These are phyloP conservation scores for Tuber umbilicatum DNA, from an alignment of 495 filamentous ascomycete genomes.

Conservation along the genomic window DNA sequence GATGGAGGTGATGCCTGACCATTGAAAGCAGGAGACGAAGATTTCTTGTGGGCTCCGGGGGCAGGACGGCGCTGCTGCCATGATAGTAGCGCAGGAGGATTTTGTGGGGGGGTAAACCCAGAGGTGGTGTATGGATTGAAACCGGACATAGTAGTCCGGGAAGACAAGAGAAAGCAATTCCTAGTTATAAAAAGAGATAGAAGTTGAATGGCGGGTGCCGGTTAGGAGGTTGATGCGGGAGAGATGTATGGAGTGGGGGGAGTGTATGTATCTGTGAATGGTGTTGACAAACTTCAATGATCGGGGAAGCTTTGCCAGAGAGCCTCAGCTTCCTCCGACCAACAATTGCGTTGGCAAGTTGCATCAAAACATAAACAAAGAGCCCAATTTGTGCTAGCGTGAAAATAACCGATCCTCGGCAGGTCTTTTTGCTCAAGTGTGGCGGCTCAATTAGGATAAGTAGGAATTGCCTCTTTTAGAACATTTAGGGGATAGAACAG, in stretches of 20 bases:
- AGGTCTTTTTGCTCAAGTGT: not conserved
- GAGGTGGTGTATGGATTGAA: slow-evolving; percentile 24
- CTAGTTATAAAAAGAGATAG: slow-evolving; percentile 12
- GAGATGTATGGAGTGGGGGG: not conserved
- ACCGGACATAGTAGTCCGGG: slow-evolving; percentile 37
- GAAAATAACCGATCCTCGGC: not conserved
- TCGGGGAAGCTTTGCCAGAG: not conserved
- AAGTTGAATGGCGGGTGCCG: not conserved
- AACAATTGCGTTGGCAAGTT: not conserved
- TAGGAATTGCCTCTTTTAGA: not conserved
- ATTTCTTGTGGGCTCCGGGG: slow-evolving; percentile 29
- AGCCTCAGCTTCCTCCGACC: not conserved
- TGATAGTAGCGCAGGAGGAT: slow-evolving; percentile 30
- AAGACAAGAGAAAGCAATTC: slow-evolving; percentile 17
- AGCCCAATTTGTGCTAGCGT: not conserved
- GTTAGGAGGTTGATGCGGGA: not conserved
- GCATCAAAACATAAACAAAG: slow-evolving; percentile 6
- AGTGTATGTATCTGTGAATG: not conserved
- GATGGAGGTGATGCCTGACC: slow-evolving; percentile 23
- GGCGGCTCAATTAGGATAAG: not conserved
- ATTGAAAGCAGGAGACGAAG: slow-evolving; percentile 30
- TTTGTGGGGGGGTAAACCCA: slow-evolving; percentile 26
- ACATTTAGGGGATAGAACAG: not conserved
- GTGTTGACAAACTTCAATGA: not conserved
- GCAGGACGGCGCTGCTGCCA: slow-evolving; percentile 40